These are phyloP conservation scores for Terfezia boudieri DNA, from an alignment of 495 filamentous ascomycete genomes.

Conservation along the genomic window DNA sequence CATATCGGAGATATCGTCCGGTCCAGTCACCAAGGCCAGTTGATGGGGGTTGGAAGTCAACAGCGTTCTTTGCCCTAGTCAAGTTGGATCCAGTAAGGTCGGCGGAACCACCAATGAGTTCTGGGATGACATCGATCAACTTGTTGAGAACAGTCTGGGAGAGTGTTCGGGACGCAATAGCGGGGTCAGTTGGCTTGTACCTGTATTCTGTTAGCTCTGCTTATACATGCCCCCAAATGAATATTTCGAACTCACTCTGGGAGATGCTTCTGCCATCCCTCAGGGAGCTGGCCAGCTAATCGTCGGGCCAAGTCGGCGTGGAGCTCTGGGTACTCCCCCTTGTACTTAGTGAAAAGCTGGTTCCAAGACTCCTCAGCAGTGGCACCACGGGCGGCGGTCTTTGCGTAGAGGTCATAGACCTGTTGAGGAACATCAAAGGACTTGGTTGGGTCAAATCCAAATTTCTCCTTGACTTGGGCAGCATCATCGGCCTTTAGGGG, in stretches of 20 bases:
- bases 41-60: slow-evolving; percentile 89
- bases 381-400: slow-evolving; percentile 62
- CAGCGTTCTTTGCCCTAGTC: slow-evolving; percentile 88
- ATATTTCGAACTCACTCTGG: slow-evolving; percentile 26
- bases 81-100: slow-evolving; percentile 98
- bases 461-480: slow-evolving; percentile 72
- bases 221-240: neutral
- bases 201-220: neutral
- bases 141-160: slow-evolving; percentile 84
- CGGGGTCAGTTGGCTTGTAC: slow-evolving; percentile 71
- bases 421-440: slow-evolving; percentile 82
- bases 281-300: slow-evolving; percentile 61
- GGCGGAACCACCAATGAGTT: slow-evolving; percentile 86
- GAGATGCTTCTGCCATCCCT: slow-evolving; percentile 90
- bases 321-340: slow-evolving; percentile 48
- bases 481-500: slow-evolving; percentile 85
- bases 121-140: slow-evolving; percentile 62
- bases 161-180: slow-evolving; percentile 78
- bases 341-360: slow-evolving; percentile 72
- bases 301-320: slow-evolving; percentile 62
- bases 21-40: slow-evolving; percentile 64
- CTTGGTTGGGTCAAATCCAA: slow-evolving; percentile 90
- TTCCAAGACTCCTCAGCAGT: slow-evolving; percentile 92
- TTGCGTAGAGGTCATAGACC: slow-evolving; percentile 77
- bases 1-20: slow-evolving; percentile 90